Base-by-base conservation (phyloP, 371 early-diverging fungal species). In the Mortierella polycephala region DNA sequence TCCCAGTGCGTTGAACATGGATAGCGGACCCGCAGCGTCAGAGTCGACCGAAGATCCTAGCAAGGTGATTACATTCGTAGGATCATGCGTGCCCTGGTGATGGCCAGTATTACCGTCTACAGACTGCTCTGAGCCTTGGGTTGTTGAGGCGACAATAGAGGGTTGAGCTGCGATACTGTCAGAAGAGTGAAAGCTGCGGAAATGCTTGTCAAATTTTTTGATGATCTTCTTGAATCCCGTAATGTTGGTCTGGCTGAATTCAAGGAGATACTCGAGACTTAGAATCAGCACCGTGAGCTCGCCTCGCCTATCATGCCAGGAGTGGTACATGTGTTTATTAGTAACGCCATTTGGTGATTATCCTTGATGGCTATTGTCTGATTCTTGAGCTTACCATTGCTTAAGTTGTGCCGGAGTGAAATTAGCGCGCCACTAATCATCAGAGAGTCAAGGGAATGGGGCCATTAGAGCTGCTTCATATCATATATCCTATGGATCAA, bases 141-240 rank as follows among this genome's bases (percentile, higher is more conserved):
- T 62, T 21, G 64, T 45, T 2, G 67, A 70, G 3, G 64, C 13
- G 14, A 67, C 21, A 5, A 60, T 56, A 5, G 79, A 56, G 41
- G 54, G 20, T n/a, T 23, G 60, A n/a, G 50, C 55, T 12, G 69
- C 13, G 30, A 30, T 30, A 30, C 4, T 30, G 30, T 30, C 30
- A 30, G 30, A 30, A 9, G 62, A 42, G 8, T 45, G 57, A 50
- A 64, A 76, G 59, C 30, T 45, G 66, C 64, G 69, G 53, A 60
- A 81, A 57, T 81, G 81, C 81, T 86, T 88, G 75, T 87, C 89
- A 59, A 86, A 87, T 74, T 90, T 89, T 67, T 90, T 88, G 60
- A 89, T 77, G 41, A 90, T 89, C 74, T 88, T 88, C 64, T 87
- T 84, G 60, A 88, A 87, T 16, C 88, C 90, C 18, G 84, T 84